Evolutionary conservation across 495 filamentous ascomycete species (phyloP), one percentile per base, ranked within the genome.

Genomic region (Jackrogersella multiformis): DNA sequence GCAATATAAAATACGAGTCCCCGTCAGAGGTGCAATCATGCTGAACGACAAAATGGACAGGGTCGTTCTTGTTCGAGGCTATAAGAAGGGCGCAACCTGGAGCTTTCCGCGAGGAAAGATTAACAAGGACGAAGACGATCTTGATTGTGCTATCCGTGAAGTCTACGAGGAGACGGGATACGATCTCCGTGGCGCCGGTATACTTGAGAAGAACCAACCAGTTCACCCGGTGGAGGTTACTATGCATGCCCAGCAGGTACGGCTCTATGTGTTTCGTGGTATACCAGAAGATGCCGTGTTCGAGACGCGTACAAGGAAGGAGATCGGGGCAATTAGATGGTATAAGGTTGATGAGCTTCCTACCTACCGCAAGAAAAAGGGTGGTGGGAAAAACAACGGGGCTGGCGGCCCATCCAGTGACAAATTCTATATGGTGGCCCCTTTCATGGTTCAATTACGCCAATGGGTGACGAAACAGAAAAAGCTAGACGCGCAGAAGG

Each of bases 341-440:
- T 96, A 94, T 76, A 90, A 86, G 59, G 79, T 99, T 12, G 90
- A 91, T 0, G 93, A 97, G 30, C 82, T 99, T 12, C 95, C 95
- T 0, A 91, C 92, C 0, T 87, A 90, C 65, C 90, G 89, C 61
- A 92, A 89, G 77, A 80, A 78, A 68, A 79, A 76, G 35, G 85
- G 81, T 60, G 87, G 88, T 55, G 81, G 59, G 72, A 89, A 68
- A 75, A 88, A 72, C 76, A 83, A 68, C 44, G 66, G 79, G 12
- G 79, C 83, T 8, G 77, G 84, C n/a, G 82, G 84, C 1, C 74
- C 84, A 13, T 90, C 90, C 70, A 86, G 90, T 16, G 91, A 91
- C 70, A 97, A 92, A 71, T 98, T 97, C 73, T 98, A 97, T 76
- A 97, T 97, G 93, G 95, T 99, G 15, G 93, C 92, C 1, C 94